phyloP scores from a whole-genome alignment of 257 asterid genomes.

The Oldenlandia corymbosa region DNA sequence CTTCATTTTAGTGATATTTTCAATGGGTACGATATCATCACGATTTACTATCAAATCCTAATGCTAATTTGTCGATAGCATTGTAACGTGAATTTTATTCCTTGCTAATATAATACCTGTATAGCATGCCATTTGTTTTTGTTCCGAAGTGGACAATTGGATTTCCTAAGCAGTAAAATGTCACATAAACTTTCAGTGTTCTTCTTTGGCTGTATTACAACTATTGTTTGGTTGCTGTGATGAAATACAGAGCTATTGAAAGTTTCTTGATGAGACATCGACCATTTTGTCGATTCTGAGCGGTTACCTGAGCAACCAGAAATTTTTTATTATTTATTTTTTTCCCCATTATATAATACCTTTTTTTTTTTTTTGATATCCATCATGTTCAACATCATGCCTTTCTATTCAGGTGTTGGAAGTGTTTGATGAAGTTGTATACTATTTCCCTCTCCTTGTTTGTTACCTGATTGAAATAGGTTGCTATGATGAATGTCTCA shows the following conservation, averaged over 20 bases:
- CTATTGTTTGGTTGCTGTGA: conserved; percentile 16
- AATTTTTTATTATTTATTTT: background rate
- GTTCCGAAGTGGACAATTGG: background rate
- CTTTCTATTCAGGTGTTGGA: background rate
- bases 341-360: background rate
- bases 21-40: background rate
- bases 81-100: no score
- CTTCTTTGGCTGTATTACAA: no score
- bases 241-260: conserved; percentile 15
- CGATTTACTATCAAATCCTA: background rate
- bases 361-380: background rate
- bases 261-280: conserved; percentile 21
- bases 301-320: conserved; percentile 31
- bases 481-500: conserved; percentile 24
- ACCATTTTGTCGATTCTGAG: conserved; percentile 27
- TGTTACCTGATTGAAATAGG: background rate
- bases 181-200: no score
- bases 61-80: background rate
- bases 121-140: background rate
- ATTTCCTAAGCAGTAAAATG: no score
- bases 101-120: no score
- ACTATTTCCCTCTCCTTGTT: background rate
- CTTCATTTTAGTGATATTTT: background rate
- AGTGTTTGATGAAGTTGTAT: background rate
- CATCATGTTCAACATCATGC: background rate